These are phyloP conservation scores for Venturiaceae sp. DNA, from an alignment of 2,329 filamentous ascomycete genomes.

Conservation along the genomic window DNA sequence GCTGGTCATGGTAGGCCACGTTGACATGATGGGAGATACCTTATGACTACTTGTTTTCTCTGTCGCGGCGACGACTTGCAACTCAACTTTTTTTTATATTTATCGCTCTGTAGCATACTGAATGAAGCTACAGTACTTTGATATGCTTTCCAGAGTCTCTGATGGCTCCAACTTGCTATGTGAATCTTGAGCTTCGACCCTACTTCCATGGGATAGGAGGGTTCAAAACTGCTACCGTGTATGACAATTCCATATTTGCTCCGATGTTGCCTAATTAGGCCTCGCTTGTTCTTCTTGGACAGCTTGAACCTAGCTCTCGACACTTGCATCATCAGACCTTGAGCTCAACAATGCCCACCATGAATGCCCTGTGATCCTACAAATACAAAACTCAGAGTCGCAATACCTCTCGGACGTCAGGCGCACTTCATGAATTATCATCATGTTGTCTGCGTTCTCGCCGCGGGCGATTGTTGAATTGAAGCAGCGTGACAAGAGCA, in stretches of 20 bases:
- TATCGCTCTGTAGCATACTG: not conserved
- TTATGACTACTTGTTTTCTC: not conserved
- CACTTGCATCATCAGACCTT: not conserved
- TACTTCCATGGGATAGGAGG: too few species aligned
- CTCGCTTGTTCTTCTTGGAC: too few species aligned
- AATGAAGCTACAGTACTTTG: not conserved
- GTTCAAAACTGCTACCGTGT: too few species aligned
- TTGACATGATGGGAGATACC: not conserved
- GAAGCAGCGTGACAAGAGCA: conserved; percentile 87
- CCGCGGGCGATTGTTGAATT: conserved; percentile 96
- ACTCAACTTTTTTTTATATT: not conserved
- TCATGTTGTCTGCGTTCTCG: conserved; percentile 94
- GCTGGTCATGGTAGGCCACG: not conserved
- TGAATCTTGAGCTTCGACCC: too few species aligned
- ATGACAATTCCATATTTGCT: not conserved
- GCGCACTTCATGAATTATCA: not conserved
- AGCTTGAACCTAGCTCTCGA: too few species aligned
- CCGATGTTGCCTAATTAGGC: not conserved
- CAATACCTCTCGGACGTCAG: not conserved
- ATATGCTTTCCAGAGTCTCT: too few species aligned
- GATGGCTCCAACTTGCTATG: too few species aligned
- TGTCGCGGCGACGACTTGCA: not conserved
- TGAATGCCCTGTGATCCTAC: not conserved
- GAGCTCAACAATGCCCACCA: not conserved
- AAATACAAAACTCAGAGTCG: not conserved